Evolutionary conservation across 306 rosid genomes (phyloP).

Genomic region (Notholithocarpus densiflorus): DNA sequence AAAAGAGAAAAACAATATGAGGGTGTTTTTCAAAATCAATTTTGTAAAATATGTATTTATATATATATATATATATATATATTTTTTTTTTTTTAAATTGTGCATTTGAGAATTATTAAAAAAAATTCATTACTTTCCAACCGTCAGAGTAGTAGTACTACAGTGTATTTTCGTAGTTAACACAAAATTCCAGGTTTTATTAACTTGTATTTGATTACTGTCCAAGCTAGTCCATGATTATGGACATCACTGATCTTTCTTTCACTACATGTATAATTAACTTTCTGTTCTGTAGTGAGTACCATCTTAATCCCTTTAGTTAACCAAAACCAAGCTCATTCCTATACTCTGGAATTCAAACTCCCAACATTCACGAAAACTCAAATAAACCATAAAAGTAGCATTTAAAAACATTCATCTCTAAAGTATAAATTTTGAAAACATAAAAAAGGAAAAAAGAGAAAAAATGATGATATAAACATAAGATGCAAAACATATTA

Average conservation of each 20-base stretch:
- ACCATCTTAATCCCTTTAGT: neutral
- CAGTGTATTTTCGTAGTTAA: neutral
- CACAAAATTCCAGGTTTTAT: neutral
- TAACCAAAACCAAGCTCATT: neutral
- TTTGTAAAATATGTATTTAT: neutral
- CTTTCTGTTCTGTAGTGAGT: neutral
- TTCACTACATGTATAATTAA: neutral
- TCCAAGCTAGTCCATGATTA: neutral
- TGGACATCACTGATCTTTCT: neutral
- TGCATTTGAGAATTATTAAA: neutral
- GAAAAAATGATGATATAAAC: neutral
- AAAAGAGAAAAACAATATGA: neutral
- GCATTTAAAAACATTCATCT: neutral
- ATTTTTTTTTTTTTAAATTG: neutral
- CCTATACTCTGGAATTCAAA: neutral
- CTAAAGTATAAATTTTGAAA: neutral
- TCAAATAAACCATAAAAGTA: neutral
- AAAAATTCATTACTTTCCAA: neutral
- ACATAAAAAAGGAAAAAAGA: neutral
- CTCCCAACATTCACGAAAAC: neutral
- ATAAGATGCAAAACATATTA: neutral
- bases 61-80: too few species aligned
- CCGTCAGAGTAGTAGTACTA: neutral
- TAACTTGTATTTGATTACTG: neutral
- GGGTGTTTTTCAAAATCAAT: neutral